These are phyloP conservation scores for Trichaptum fuscoviolaceum DNA, from an alignment of 768 basidiomycete genomes.

Conservation along the genomic window DNA sequence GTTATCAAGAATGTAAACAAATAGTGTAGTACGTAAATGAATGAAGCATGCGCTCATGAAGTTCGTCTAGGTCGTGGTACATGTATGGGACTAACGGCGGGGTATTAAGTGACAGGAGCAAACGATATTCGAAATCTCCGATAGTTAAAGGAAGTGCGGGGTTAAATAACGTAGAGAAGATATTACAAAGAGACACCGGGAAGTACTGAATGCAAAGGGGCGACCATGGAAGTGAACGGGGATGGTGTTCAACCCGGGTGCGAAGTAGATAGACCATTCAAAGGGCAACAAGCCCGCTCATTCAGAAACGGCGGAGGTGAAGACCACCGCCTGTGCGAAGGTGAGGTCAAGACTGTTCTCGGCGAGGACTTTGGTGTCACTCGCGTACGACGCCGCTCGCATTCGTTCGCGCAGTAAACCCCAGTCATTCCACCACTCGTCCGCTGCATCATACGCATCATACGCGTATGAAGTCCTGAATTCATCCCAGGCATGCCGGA, in stretches of 20 bases:
- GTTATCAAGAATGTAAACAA: too few species aligned
- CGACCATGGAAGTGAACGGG: neutral
- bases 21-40: too few species aligned
- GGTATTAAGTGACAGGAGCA: neutral
- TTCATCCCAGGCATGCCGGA: slow-evolving; percentile 47
- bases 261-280: neutral
- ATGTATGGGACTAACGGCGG: neutral
- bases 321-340: neutral
- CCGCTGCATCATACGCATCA: slow-evolving; percentile 50
- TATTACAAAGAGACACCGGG: neutral
- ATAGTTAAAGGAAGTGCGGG: neutral
- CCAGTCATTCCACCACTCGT: slow-evolving; percentile 64
- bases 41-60: too few species aligned
- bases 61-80: neutral
- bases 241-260: neutral
- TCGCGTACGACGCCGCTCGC: neutral
- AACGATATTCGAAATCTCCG: neutral
- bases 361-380: neutral
- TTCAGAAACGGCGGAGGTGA: slow-evolving; percentile 6
- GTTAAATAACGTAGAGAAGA: neutral
- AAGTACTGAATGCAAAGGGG: neutral
- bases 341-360: neutral
- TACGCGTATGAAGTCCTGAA: slow-evolving; percentile 46
- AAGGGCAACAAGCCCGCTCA: neutral
- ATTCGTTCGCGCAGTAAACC: slow-evolving; percentile 39